These are phyloP conservation scores for Theileria annulata DNA, from an alignment of 169 alveolate genomes.

Conservation along the genomic window DNA sequence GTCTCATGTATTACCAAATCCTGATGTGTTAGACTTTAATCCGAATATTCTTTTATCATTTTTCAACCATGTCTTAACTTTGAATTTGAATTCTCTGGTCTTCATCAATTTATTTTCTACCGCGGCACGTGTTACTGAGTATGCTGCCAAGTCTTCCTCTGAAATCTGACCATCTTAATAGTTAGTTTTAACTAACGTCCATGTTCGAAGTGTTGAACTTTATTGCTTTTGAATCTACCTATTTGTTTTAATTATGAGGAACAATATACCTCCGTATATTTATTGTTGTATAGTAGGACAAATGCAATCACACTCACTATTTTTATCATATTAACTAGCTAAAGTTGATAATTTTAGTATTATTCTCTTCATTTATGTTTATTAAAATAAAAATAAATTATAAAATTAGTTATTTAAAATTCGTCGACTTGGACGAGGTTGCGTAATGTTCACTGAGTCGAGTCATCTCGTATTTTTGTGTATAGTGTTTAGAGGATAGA, in stretches of 20 bases:
- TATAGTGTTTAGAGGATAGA: no score
- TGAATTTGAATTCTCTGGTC: slow-evolving; percentile 1
- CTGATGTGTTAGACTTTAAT: not conserved
- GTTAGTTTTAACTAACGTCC: not conserved
- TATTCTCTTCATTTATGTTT: not conserved
- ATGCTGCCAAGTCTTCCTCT: slow-evolving; percentile 1
- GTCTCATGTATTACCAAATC: not conserved
- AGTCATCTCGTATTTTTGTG: not conserved
- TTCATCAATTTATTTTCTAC: not conserved
- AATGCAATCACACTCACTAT: not conserved
- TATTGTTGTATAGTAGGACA: not conserved
- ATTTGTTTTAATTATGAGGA: not conserved
- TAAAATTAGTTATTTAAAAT: not conserved
- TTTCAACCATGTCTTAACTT: slow-evolving; percentile 12
- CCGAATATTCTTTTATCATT: not conserved
- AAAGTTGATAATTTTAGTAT: not conserved
- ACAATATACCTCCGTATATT: not conserved
- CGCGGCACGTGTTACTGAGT: not conserved
- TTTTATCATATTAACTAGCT: not conserved
- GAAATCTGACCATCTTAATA: not conserved
- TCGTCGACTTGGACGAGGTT: not conserved
- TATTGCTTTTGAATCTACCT: not conserved
- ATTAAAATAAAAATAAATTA: no score
- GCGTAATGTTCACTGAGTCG: not conserved
- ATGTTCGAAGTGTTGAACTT: not conserved